Evolutionary conservation across 1,284 basidiomycete species (phyloP).

Genomic region (Ganoderma meredithae): DNA sequence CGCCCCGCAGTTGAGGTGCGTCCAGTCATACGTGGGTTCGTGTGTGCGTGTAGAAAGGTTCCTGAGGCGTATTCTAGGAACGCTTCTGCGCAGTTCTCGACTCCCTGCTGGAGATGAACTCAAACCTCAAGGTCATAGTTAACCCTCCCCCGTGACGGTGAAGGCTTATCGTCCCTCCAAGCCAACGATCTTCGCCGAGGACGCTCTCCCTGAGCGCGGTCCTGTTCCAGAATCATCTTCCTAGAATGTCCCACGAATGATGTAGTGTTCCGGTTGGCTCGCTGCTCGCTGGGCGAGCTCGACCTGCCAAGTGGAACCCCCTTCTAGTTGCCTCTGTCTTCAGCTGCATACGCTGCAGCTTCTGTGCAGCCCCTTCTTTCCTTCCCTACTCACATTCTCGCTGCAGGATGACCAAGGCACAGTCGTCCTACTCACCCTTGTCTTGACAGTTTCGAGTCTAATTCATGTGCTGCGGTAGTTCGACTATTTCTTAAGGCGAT

Average conservation of each 20-base stretch:
- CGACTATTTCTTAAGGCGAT: neutral
- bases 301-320: neutral
- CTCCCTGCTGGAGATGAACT: neutral
- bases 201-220: neutral
- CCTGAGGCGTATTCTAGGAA: neutral
- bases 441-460: neutral
- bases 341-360: neutral
- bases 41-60: neutral
- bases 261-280: neutral
- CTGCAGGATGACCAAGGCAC: slow-evolving; percentile 1
- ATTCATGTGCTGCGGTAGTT: neutral
- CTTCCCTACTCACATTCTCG: neutral
- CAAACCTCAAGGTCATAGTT: neutral
- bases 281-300: neutral
- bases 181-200: neutral
- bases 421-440: neutral
- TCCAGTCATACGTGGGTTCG: neutral
- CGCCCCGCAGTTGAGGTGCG: neutral
- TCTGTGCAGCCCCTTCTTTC: neutral
- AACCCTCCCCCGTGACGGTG: neutral
- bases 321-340: neutral
- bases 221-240: neutral
- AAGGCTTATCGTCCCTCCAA: no score
- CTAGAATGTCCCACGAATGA: neutral
- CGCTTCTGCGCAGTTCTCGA: neutral